Evolutionary conservation across 2,329 filamentous ascomycete species (phyloP).

Genomic region (Harringtonia lauricola): DNA sequence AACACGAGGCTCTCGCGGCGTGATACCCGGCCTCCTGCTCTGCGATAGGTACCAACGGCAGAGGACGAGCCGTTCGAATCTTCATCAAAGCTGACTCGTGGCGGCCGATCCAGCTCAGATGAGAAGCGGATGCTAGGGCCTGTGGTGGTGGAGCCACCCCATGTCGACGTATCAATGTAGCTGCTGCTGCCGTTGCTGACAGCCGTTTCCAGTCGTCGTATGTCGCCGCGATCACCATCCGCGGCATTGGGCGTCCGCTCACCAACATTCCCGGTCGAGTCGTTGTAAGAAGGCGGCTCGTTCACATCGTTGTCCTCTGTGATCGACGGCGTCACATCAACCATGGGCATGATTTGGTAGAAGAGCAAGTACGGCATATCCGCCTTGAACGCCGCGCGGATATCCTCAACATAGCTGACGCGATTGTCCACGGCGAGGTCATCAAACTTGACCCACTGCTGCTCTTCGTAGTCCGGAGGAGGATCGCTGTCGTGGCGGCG

Average conservation of each 20-base stretch:
- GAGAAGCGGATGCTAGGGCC: constrained; percentile 44
- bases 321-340: constrained; percentile 46
- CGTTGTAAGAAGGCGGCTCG: constrained; percentile 49
- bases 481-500: constrained; percentile 42
- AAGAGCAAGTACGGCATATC: constrained; percentile 93
- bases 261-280: constrained; percentile 31
- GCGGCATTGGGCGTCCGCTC: constrained; percentile 13
- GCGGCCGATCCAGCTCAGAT: constrained; percentile 37
- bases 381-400: constrained; percentile 62
- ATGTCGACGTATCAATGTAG: constrained; percentile 13
- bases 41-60: constrained; percentile 16
- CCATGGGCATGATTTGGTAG: constrained; percentile 85
- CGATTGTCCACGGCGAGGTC: constrained; percentile 61
- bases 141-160: constrained; percentile 21
- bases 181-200: constrained; percentile 20
- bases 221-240: constrained; percentile 13
- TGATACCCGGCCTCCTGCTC: constrained; percentile 18
- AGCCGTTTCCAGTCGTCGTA: not conserved
- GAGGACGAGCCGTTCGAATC: constrained; percentile 18
- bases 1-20: constrained; percentile 40
- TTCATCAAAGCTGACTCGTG: constrained; percentile 36
- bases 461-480: constrained; percentile 56
- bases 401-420: constrained; percentile 67
- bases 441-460: constrained; percentile 86
- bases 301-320: constrained; percentile 34